phyloP scores from a whole-genome alignment of 345 rosid species.

The Durio zibethinus region DNA sequence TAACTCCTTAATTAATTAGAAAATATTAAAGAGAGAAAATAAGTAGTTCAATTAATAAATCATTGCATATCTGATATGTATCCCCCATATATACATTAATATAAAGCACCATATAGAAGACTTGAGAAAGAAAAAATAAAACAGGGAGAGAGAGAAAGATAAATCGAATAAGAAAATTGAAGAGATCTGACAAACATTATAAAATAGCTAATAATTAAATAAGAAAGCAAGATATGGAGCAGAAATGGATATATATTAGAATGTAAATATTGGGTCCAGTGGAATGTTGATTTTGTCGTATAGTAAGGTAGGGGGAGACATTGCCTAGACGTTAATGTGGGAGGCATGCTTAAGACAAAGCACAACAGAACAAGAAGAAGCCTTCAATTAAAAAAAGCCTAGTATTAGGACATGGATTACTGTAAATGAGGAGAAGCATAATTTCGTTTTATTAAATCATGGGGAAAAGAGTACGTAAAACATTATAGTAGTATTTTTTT shows the following conservation, averaged over 20 bases:
- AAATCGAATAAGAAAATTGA: neutral
- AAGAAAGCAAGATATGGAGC: neutral
- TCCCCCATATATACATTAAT: no score
- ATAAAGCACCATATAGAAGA: no score
- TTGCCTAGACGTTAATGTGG: constrained; percentile 26
- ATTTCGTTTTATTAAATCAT: constrained; percentile 8
- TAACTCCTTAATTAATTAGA: no score
- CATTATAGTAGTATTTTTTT: neutral
- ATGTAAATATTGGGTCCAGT: constrained; percentile 17
- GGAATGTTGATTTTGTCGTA: constrained; percentile 47
- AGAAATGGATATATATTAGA: constrained; percentile 5
- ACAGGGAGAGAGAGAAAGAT: neutral
- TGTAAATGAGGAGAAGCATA: constrained; percentile 21
- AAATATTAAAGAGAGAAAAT: no score
- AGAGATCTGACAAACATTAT: neutral
- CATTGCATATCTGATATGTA: neutral
- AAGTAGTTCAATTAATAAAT: no score
- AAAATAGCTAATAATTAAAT: neutral
- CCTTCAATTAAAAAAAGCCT: neutral
- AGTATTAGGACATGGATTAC: constrained; percentile 29
- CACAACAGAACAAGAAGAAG: constrained; percentile 22
- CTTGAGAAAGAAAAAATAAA: neutral
- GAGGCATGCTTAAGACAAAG: constrained; percentile 35
- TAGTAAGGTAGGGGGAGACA: constrained; percentile 34
- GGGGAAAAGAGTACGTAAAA: constrained; percentile 4